phyloP scores from a whole-genome alignment of 2,329 filamentous ascomycete species.

The Davidsoniella virescens region DNA sequence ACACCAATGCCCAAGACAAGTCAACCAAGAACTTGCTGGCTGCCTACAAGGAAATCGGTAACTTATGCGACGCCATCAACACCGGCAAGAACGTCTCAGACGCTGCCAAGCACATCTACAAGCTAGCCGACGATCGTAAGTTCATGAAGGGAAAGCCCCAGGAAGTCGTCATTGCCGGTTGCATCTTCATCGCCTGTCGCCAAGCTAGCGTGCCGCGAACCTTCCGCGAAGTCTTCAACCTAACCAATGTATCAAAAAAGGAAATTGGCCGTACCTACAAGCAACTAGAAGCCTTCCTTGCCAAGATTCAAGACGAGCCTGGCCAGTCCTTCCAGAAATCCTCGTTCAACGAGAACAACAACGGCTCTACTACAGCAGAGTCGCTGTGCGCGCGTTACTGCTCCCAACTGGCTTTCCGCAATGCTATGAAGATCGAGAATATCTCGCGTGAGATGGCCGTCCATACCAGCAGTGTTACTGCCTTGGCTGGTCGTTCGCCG shows the following conservation, averaged over 20 bases:
- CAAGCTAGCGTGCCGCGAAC: conserved; percentile 75
- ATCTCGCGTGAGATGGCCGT: conserved; percentile 66
- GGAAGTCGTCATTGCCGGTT: conserved; percentile 86
- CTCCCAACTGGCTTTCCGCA: conserved; percentile 60
- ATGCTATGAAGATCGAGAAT: conserved; percentile 57
- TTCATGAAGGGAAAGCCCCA: conserved; percentile 90
- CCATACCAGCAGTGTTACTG: conserved; percentile 59
- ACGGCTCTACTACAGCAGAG: conserved; percentile 59
- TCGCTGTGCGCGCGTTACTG: conserved; percentile 85
- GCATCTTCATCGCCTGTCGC: conserved; percentile 93
- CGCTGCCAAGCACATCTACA: conserved; percentile 87
- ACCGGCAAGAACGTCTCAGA: conserved; percentile 70
- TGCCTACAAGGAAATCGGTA: conserved; percentile 80
- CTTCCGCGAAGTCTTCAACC: conserved; percentile 83
- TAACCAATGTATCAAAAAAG: conserved; percentile 91
- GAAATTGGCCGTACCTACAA: conserved; percentile 97
- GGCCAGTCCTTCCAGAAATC: conserved; percentile 27
- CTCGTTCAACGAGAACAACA: conserved; percentile 54
- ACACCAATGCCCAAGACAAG: conserved; percentile 67
- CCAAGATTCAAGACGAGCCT: conserved; percentile 49
- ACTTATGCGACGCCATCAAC: conserved; percentile 70
- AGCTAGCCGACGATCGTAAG: conserved; percentile 82
- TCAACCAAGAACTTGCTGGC: conserved; percentile 63
- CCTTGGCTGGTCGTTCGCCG: conserved; percentile 81
- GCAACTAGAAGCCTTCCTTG: conserved; percentile 72